These are phyloP conservation scores for Amphirosellinia nigrospora DNA, from an alignment of 495 filamentous ascomycete genomes.

Conservation along the genomic window DNA sequence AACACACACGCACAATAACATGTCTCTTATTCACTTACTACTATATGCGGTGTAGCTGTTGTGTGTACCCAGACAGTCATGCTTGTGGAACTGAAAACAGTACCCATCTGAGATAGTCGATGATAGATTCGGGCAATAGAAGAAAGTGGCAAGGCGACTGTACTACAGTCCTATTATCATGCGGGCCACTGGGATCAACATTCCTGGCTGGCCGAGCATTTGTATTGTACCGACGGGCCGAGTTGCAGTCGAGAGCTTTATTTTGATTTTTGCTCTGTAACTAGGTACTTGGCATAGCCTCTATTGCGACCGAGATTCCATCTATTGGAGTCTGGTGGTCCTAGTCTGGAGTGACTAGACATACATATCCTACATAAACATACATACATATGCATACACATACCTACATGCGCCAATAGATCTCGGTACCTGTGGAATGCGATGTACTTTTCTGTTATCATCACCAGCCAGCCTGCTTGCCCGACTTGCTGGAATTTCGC, in stretches of 20 bases:
- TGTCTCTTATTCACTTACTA: conserved; percentile 3
- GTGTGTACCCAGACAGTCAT: background rate
- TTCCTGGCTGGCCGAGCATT: conserved; percentile 6
- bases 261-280: background rate
- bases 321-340: conserved; percentile 24
- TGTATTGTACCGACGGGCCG: conserved; percentile 18
- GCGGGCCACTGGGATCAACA: conserved; percentile 20
- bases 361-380: conserved; percentile 19
- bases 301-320: conserved; percentile 9
- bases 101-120: conserved; percentile 12
- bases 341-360: conserved; percentile 7
- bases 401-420: conserved; percentile 13
- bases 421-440: conserved; percentile 20
- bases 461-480: conserved; percentile 9
- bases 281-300: conserved; percentile 12
- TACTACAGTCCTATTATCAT: conserved; percentile 9
- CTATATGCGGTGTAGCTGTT: conserved; percentile 14
- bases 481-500: conserved; percentile 22
- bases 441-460: conserved; percentile 26
- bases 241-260: background rate
- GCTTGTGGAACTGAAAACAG: conserved; percentile 6
- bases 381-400: conserved; percentile 24
- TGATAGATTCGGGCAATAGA: conserved; percentile 10
- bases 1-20: conserved; percentile 5
- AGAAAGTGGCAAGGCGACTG: conserved; percentile 2